phyloP scores from a whole-genome alignment of 345 rosid species.

The Camelina laxa region DNA sequence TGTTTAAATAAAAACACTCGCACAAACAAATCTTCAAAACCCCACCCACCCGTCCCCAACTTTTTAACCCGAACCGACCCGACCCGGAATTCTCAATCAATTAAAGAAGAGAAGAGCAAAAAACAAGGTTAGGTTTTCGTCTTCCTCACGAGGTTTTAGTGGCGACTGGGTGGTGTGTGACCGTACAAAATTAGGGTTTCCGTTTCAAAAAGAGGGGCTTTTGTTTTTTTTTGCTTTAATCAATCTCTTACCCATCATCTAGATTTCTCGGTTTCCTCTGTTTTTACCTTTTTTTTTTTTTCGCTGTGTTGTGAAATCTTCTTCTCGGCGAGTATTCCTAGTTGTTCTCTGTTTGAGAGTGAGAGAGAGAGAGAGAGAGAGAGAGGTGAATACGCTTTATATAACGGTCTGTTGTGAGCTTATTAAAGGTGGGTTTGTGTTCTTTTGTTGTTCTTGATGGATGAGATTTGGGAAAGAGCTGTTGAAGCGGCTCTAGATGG shows the following conservation, averaged over 20 bases:
- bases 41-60: slow-evolving; percentile 21
- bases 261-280: neutral
- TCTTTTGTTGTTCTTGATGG: slow-evolving; percentile 44
- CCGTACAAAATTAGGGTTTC: slow-evolving; percentile 28
- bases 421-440: neutral
- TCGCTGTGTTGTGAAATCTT: neutral
- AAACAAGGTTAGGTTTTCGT: slow-evolving; percentile 27
- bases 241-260: neutral
- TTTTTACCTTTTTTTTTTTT: neutral
- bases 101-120: slow-evolving; percentile 22
- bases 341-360: neutral
- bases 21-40: slow-evolving; percentile 2
- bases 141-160: slow-evolving; percentile 35
- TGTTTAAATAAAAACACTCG: neutral
- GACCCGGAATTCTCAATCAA: neutral
- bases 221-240: neutral
- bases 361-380: neutral
- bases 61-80: slow-evolving; percentile 1
- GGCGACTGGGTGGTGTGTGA: slow-evolving; percentile 29
- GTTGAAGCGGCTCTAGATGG: slow-evolving; percentile 73
- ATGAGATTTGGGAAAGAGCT: slow-evolving; percentile 84
- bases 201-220: neutral
- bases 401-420: neutral
- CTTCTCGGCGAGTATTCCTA: neutral
- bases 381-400: neutral